Evolutionary conservation across 139 green algal genomes (phyloP), one percentile per base, ranked within the genome.

Genomic region (Raphidocelis subcapitata): DNA sequence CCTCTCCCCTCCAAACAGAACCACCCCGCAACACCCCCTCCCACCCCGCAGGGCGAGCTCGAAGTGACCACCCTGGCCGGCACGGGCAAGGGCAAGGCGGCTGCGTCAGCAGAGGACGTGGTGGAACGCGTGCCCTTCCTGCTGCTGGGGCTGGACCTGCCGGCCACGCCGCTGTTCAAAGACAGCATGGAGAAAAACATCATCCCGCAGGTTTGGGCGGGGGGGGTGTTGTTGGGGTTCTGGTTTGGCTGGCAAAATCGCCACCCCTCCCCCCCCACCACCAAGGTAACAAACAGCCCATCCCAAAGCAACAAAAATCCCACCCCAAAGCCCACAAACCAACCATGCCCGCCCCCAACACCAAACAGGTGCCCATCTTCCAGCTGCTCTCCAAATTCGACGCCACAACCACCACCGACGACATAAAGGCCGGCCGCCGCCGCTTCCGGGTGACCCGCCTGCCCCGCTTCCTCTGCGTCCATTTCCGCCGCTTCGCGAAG

Each of bases 171-270:
- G n/a, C 85, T 99, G 31, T 99, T 97, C 87, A 96, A 97, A 82
- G 95, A 99, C 75, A 87, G 86, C 1, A 72, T 98, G 80, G 93
- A 99, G 72, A 94, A 95, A 75, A 96, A 98, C 80, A 97, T 96
- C 85, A 98, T 99, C 69, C 95, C 95, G n/a, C 95, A 99, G 88
- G 92, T 94, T 28, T n/a, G 23, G 29, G n/a, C 23, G 62, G 8
- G 62, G 18, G 18, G 60, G 31, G 60, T n/a, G n/a, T n/a, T n/a
- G n/a, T n/a, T n/a, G n/a, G n/a, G n/a, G n/a, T n/a, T n/a, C n/a
- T n/a, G n/a, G n/a, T n/a, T n/a, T n/a, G n/a, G n/a, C n/a, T n/a
- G n/a, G n/a, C n/a, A n/a, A n/a, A n/a, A n/a, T n/a, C n/a, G n/a
- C n/a, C n/a, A n/a, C n/a, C n/a, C n/a, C n/a, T n/a, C n/a, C n/a